A percentile compares a stretch with the other conserved stretches of the same genome.
Conservation (phyloP, 306 rosid genomes). For the Gillenia trifoliata region DNA sequence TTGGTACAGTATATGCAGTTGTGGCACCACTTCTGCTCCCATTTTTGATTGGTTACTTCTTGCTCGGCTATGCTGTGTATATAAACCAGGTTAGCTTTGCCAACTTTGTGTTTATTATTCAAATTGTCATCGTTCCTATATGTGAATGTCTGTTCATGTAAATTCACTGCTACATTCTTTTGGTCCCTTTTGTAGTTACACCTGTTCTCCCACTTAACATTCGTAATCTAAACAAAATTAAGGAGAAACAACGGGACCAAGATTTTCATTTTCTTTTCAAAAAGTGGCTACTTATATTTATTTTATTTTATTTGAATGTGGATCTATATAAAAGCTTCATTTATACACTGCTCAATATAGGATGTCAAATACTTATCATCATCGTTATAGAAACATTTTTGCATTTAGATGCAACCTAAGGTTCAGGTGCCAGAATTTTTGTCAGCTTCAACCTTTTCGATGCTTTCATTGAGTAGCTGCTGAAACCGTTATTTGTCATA, state of each 20-base stretch:
- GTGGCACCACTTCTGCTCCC: conserved; percentile 83
- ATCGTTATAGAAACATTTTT: neutral
- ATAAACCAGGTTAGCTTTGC: conserved; percentile 44
- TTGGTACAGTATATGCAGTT: conserved; percentile 81
- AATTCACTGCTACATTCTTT: neutral
- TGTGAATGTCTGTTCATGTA: neutral
- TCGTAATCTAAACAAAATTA: neutral
- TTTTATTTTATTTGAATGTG: neutral
- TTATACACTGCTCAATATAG: neutral
- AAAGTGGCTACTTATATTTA: neutral
- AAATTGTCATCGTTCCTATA: neutral
- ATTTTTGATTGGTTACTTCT: conserved; percentile 80
- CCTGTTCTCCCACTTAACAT: neutral
- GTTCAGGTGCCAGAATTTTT: neutral
- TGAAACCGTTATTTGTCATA: neutral
- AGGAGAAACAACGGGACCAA: neutral
- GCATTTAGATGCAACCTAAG: neutral
- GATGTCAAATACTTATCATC: neutral
- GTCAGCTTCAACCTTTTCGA: too few relatives aligned
- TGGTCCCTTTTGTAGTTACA: neutral
- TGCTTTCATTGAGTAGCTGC: too few relatives aligned
- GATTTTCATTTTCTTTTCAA: neutral
- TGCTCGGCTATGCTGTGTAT: conserved; percentile 74
- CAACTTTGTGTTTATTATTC: neutral
- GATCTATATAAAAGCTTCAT: neutral